phyloP scores from a whole-genome alignment of 2,329 filamentous ascomycete species.

The Ampelomyces quisqualis region DNA sequence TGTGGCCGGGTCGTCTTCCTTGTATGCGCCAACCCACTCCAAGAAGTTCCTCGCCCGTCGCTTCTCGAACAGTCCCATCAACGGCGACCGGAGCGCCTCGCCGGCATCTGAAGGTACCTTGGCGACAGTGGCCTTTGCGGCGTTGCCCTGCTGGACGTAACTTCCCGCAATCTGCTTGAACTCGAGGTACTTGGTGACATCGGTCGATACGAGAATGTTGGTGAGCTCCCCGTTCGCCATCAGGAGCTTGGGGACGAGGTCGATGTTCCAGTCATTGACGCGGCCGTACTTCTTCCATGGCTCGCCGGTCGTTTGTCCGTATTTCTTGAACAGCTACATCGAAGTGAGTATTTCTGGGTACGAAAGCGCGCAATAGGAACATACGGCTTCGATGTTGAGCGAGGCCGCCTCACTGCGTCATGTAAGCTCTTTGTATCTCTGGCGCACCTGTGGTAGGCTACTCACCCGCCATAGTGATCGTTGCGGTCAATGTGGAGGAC shows the following conservation, averaged over 20 bases:
- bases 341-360: constrained; percentile 45
- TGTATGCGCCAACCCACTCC: constrained; percentile 89
- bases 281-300: constrained; percentile 98
- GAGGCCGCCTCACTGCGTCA: constrained; percentile 80
- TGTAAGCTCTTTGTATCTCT: constrained; percentile 25
- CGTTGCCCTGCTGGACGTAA: constrained; percentile 86
- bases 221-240: constrained; percentile 98
- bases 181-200: constrained; percentile 59
- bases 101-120: constrained; percentile 93
- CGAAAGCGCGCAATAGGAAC: constrained; percentile 47
- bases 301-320: constrained; percentile 82
- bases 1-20: constrained; percentile 75
- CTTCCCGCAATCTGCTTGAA: constrained; percentile 78
- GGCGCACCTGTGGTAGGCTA: constrained; percentile 27
- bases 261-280: constrained; percentile 98
- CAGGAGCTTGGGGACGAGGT: constrained; percentile 95
- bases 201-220: constrained; percentile 96
- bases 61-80: constrained; percentile 99
- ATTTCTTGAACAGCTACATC: constrained; percentile 88
- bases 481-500: constrained; percentile 98
- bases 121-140: constrained; percentile 84
- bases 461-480: constrained; percentile 96
- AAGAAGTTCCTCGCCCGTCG: constrained; percentile 94
- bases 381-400: constrained; percentile 82
- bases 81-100: constrained; percentile 82